Base-by-base conservation (phyloP, 2,329 filamentous ascomycete genomes). In the Trichocomaceae sp. region DNA sequence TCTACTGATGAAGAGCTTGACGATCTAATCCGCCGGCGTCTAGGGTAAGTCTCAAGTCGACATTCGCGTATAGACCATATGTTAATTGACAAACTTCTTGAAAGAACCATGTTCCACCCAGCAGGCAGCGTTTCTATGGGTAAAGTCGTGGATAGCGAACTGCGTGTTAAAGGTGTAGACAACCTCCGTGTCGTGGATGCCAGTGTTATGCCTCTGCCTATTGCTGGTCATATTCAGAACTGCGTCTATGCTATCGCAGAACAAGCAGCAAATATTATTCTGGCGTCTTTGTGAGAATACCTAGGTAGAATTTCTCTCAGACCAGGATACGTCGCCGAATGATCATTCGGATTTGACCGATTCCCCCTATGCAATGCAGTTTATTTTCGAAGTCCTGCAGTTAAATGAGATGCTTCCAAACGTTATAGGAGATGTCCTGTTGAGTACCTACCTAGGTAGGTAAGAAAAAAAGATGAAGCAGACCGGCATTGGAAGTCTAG, bases 91-190 rank as follows among this genome's bases (percentile, higher is more conserved):
- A 5, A 15, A 29, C 10, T 23, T 39, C 15, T 26, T 15, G 19
- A 44, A 4, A 58, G 52, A 37, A 56, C 56, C 2, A 41, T 55
- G 31, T 56, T 50, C 17, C 56, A 58, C 37, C 49, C 56, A 15
- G 42, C 56, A 20, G 58, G 52, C 12, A 58, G 45, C 37, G 33
- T 52, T 12, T 58, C 50, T 3, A 59, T 57, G 55, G 56, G 56
- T 4, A 54, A 58, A 42, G 56, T 58, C 12, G 58, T 58, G 22
- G 56, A 59, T 35, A 48, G 23, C 7, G 52, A 58, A n/a, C 31
- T 59, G n/a, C 50, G 44, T 2, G 53, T 59, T 9, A 51, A 56
- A n/a, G 56, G 49, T 5, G 44, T 58, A 8, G 53, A 57, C 7
- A 37, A 31, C 9, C 33, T 56, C 20, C 42, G 42, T 37, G 50